Evolutionary conservation across 257 asterid species (phyloP).

Genomic region (Coffea canephora): DNA sequence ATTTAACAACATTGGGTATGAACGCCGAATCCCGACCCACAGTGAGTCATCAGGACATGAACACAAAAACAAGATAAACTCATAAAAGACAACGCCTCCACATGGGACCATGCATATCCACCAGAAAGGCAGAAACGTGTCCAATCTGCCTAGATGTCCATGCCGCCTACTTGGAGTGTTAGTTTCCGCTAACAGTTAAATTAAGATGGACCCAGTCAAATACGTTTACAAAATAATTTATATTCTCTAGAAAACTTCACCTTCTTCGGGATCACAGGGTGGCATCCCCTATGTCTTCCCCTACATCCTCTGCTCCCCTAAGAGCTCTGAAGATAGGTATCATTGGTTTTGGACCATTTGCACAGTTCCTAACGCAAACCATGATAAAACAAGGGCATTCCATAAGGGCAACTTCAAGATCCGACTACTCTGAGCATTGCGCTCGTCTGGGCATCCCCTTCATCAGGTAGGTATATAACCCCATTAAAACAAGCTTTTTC

Average conservation of each 20-base stretch:
- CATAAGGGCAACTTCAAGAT: conserved; percentile 65
- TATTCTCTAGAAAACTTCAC: not conserved
- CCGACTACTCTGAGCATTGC: conserved; percentile 65
- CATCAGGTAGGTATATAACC: conserved; percentile 42
- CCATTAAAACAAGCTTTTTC: not conserved
- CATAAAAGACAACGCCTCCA: not conserved
- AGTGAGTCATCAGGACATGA: not conserved
- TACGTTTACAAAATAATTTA: no score
- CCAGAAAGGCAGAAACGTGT: not conserved
- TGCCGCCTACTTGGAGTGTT: no score
- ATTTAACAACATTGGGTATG: no score
- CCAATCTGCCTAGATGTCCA: not conserved
- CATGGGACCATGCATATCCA: not conserved
- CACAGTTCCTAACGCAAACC: conserved; percentile 64
- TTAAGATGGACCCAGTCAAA: no score
- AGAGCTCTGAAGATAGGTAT: conserved; percentile 59
- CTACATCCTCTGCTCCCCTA: conserved; percentile 23
- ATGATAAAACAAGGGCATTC: conserved; percentile 69
- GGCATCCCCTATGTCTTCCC: conserved; percentile 25
- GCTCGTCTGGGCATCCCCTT: conserved; percentile 57
- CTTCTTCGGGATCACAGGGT: not conserved
- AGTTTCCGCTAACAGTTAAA: no score
- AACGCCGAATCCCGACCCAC: no score
- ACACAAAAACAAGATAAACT: not conserved
- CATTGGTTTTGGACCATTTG: conserved; percentile 82